Percentiles rank a stretch among this genome's conserved stretches.
Conservation (phyloP, 1,284 basidiomycete genomes). For the Rhodotorula glutinis region DNA sequence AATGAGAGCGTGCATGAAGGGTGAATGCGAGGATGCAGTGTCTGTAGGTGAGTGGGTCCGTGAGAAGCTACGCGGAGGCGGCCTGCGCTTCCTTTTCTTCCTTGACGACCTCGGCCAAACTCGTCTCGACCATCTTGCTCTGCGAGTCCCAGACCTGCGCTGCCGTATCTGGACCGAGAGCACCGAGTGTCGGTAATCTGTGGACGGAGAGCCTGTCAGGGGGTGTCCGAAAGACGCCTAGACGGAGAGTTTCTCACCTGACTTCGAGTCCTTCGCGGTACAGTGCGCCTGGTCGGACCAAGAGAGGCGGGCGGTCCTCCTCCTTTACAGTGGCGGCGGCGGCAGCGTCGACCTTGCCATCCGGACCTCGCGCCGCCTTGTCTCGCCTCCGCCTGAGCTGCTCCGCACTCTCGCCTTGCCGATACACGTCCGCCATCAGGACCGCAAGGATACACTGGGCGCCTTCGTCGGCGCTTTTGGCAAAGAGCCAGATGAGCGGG, state of each 20-base stretch:
- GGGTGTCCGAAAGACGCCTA: background rate
- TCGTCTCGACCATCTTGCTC: conserved; percentile 14
- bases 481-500: conserved; percentile 34
- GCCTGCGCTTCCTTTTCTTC: conserved; percentile 13
- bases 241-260: conserved; percentile 8
- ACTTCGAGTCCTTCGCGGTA: conserved; percentile 35
- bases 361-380: background rate
- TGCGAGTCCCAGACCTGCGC: conserved; percentile 11
- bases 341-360: background rate
- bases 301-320: conserved; percentile 9
- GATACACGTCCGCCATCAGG: conserved; percentile 14
- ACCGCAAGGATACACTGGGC: conserved; percentile 24
- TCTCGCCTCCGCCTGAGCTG: background rate
- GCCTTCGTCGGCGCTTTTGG: conserved; percentile 24
- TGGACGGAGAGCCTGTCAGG: background rate
- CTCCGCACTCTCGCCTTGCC: background rate
- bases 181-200: conserved; percentile 19
- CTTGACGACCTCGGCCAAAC: conserved; percentile 1
- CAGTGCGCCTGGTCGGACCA: conserved; percentile 20
- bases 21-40: background rate
- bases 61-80: background rate
- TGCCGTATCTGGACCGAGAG: background rate
- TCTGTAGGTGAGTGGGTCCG: background rate
- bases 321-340: background rate
- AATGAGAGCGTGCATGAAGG: too few relatives aligned